Percentiles rank a stretch among this genome's conserved stretches.
These are phyloP conservation scores for Pinus tabuliformis DNA, from an alignment of 75 land plant species.

Conservation along the genomic window DNA sequence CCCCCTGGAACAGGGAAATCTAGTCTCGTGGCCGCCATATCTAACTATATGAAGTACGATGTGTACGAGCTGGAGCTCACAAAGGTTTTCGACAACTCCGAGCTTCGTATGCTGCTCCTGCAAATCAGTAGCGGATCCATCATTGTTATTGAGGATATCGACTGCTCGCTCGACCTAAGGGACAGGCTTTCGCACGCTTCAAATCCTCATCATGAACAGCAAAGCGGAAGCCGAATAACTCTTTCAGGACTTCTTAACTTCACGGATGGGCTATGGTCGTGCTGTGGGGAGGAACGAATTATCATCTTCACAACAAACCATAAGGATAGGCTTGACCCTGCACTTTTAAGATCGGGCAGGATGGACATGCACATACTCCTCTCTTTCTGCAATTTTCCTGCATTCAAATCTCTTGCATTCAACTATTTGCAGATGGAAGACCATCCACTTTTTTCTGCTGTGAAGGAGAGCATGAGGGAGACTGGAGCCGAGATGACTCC, in stretches of 20 bases:
- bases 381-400: conserved; percentile 29
- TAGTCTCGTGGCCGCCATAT: too few species aligned
- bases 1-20: too few species aligned
- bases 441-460: conserved; percentile 24
- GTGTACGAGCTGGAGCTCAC: too few species aligned
- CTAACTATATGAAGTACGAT: too few species aligned
- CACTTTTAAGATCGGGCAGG: conserved; percentile 17
- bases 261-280: conserved; percentile 49
- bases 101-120: too few species aligned
- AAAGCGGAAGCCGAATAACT: too few species aligned
- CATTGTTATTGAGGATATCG: conserved; percentile 30
- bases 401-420: conserved; percentile 26
- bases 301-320: conserved; percentile 54
- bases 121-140: too few species aligned
- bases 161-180: conserved; percentile 40
- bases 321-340: conserved; percentile 40
- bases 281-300: conserved; percentile 48
- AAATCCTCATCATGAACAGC: too few species aligned
- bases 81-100: too few species aligned
- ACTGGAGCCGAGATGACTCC: conserved; percentile 12
- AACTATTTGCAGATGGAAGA: conserved; percentile 30
- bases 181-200: conserved; percentile 21
- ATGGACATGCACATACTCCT: too few species aligned
- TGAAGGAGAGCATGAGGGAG: conserved; percentile 22
- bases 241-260: neutral